phyloP scores from a whole-genome alignment of 192 early-diverging fungal genomes.

The Mortierella claussenii region DNA sequence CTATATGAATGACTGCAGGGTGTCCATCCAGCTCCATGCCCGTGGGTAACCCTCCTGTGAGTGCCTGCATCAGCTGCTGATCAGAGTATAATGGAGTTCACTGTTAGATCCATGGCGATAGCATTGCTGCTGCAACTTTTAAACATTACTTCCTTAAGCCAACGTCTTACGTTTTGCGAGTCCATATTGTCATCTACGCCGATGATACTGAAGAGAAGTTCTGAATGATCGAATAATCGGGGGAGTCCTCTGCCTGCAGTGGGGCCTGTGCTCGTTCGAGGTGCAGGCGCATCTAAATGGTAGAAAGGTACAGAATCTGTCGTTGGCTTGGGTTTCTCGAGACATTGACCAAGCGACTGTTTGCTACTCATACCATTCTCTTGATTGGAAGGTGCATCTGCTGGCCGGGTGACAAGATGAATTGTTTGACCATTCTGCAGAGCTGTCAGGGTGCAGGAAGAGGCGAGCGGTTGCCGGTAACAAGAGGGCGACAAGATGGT shows the following conservation, averaged over 20 bases:
- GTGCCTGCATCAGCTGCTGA: slow-evolving; percentile 47
- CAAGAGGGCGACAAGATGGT: background rate
- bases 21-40: slow-evolving; percentile 21
- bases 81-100: background rate
- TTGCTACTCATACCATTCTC: slow-evolving; percentile 54
- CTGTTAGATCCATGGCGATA: background rate
- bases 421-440: slow-evolving; percentile 61
- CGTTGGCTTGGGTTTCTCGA: too few relatives aligned
- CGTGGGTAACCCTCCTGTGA: slow-evolving; percentile 18
- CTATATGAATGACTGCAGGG: slow-evolving; percentile 17
- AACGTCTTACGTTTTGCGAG: slow-evolving; percentile 14
- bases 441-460: too few relatives aligned
- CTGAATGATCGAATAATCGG: slow-evolving; percentile 10
- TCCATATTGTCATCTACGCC: slow-evolving; percentile 21
- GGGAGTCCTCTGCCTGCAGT: slow-evolving; percentile 5
- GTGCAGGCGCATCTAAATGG: slow-evolving; percentile 1
- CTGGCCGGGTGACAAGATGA: slow-evolving; percentile 61
- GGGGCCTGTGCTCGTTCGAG: slow-evolving; percentile 5
- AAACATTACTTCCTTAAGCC: too few relatives aligned
- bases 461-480: too few relatives aligned
- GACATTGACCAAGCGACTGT: background rate
- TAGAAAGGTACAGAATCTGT: background rate
- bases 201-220: slow-evolving; percentile 35
- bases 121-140: too few relatives aligned
- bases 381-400: slow-evolving; percentile 57